Base-by-base conservation (phyloP, 2,329 filamentous ascomycete species). In the Eutypella sp. region DNA sequence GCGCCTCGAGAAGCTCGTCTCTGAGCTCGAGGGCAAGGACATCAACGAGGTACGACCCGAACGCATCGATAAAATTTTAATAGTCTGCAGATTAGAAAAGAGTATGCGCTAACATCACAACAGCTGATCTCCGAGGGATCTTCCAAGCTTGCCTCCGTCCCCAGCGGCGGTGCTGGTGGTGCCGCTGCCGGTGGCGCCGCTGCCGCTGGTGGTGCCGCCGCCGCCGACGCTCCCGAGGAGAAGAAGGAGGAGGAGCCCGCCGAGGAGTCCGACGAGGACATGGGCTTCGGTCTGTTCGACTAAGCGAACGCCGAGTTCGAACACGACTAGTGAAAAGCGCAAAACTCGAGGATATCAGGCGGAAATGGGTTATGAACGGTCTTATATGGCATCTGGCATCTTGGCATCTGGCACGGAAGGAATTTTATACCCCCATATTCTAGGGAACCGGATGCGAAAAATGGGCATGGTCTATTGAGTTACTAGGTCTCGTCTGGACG, bases 141-240 rank as follows among this genome's bases (percentile, higher is more conserved):
- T 58, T 67, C 78, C 74, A 99, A 99, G 85, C 89, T 99, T 66
- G 93, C 93, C 64, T 96, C 92, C 74, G 92, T 99, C 68, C 91
- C 93, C 73, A 89, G 88, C 66, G 93, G 91, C 66, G 91, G 91
- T 73, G 81, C 77, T 67, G 89, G 83, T 69, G 87, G 79, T 72
- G 87, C 75, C 64, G 77, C 76, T 63, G 79, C 77, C 70, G 82
- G 75, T 67, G 85, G 74, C 67, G 87, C 76, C 66, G 85, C 74
- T 63, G 85, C 76, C 60, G 84, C 74, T 41, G 58, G 45, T 59
- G 86, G 75, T 61, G 87, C 75, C 61, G 83, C 74, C 61, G 82
- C 73, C 58, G 84, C 75, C 59, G 82, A 79, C 59, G 81, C 76
- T 56, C 73, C 71, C 54, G n/a, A 80, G 59, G 79, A 78, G 67